phyloP scores from a whole-genome alignment of 768 basidiomycete genomes.

The Pleurotus salmoneostramineus region DNA sequence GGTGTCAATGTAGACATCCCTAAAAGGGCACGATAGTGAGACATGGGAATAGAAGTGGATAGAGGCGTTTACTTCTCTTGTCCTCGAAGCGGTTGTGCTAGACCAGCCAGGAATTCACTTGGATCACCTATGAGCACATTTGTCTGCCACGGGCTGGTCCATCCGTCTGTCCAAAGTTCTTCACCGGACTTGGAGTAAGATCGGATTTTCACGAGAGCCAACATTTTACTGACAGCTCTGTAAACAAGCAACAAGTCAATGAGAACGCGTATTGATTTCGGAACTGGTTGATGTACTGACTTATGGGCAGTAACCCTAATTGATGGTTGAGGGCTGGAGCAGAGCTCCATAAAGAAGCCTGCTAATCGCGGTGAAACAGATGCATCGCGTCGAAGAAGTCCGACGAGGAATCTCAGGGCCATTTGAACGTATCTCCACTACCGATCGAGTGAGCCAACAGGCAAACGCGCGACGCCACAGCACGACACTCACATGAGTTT shows the following conservation, averaged over 20 bases:
- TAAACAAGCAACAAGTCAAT: conserved; percentile 6
- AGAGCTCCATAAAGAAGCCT: conserved; percentile 61
- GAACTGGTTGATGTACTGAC: conserved; percentile 28
- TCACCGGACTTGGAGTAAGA: conserved; percentile 60
- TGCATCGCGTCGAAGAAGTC: conserved; percentile 62
- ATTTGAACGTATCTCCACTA: conserved; percentile 85
- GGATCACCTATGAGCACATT: conserved; percentile 45
- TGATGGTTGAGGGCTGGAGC: conserved; percentile 66
- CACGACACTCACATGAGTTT: conserved; percentile 61
- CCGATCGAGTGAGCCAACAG: conserved; percentile 9
- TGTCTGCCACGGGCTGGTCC: conserved; percentile 57
- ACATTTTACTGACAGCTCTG: conserved; percentile 65
- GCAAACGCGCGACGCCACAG: conserved; percentile 1
- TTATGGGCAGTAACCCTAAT: conserved; percentile 63
- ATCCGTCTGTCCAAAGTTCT: conserved; percentile 72
- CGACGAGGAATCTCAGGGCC: conserved; percentile 56
- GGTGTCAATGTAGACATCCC: conserved; percentile 65
- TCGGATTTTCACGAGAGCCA: conserved; percentile 70
- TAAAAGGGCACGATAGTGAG: conserved; percentile 14
- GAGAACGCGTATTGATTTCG: neutral
- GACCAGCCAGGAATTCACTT: conserved; percentile 41
- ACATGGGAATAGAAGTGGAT: neutral
- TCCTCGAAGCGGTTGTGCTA: conserved; percentile 35
- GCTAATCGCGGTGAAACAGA: conserved; percentile 49
- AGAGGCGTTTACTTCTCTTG: conserved; percentile 27